Evolutionary conservation across 2,329 filamentous ascomycete genomes (phyloP), one percentile per base, ranked within the genome.

Genomic region (Ustulina deusta): DNA sequence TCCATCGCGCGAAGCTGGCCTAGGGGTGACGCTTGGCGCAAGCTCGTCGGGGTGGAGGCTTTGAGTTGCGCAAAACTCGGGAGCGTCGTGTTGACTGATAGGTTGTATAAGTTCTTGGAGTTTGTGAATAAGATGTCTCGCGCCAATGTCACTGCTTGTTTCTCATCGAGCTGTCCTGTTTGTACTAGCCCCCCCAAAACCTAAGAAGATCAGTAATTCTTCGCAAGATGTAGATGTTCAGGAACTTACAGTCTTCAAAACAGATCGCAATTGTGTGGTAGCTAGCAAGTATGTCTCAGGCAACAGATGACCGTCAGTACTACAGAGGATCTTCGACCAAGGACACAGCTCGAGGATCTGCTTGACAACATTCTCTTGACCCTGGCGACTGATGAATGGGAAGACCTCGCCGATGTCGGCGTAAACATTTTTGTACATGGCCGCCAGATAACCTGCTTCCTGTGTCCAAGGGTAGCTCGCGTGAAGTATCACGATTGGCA

Each of bases 381-480:
- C 93, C 66, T 93, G 89, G 56, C 90, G 86, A 70, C 90, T 94
- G 42, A 96, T 79, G 79, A 90, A 90, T 0, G 93, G 93, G 68
- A 96, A 97, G 0, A 96, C 90, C 75, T 94, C 91, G 0, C 93
- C 93, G 61, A 97, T 88, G 75, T 97, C 93, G 13, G 93, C 87
- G 75, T 93, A 96, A 1, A 92, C 91, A 74, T 97, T 95, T 27
- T 87, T 83, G 76, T 94, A 96, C 25, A 92, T 89, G 0, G 87
- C 88, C 0, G 93, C 92, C 22, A 97, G 83, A 76, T 95, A 97
- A 0, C 91, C 92, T 0, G 91, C 87, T 79, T 96, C 92, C 42
- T 90, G 86, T 0, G 90, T 93, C 75, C 91, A 96, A 0, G 93
- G 93, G 76, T 97, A 97, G 2, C 92, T 88, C 0, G 93, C 90